phyloP scores from a whole-genome alignment of 495 filamentous ascomycete genomes.

The Neurospora hispaniola region DNA sequence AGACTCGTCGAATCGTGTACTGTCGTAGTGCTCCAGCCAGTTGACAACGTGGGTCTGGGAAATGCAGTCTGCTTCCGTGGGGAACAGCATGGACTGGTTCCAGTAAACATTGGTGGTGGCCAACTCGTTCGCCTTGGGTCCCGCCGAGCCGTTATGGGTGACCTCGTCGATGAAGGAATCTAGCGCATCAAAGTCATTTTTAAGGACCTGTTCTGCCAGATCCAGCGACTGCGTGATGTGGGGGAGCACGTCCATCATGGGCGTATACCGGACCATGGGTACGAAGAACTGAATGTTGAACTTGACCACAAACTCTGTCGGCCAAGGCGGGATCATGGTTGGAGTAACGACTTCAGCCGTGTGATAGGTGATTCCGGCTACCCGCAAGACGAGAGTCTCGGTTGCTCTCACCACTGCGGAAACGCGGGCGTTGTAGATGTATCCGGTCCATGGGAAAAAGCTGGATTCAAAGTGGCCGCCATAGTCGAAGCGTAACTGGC shows the following conservation, averaged over 20 bases:
- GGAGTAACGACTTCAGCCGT: neutral
- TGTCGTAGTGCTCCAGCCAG: neutral
- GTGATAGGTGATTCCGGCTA: slow-evolving; percentile 5
- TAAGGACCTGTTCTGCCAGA: slow-evolving; percentile 2
- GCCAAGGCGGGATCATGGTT: neutral
- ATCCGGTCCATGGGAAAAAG: slow-evolving; percentile 17
- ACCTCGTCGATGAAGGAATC: neutral
- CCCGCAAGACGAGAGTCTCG: slow-evolving; percentile 10
- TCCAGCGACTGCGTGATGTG: slow-evolving; percentile 13
- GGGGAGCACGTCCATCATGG: slow-evolving; percentile 13
- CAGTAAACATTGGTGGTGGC: slow-evolving; percentile 13
- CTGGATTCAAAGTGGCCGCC: slow-evolving; percentile 2
- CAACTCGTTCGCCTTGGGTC: neutral
- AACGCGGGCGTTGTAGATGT: slow-evolving; percentile 19
- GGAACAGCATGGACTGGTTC: slow-evolving; percentile 42
- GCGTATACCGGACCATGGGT: slow-evolving; percentile 9
- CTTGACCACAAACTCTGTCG: neutral
- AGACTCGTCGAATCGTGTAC: slow-evolving; percentile 26
- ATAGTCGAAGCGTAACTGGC: slow-evolving; percentile 23
- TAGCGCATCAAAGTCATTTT: neutral
- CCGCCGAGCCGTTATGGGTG: neutral
- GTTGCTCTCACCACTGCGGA: slow-evolving; percentile 9
- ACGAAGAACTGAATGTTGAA: slow-evolving; percentile 19
- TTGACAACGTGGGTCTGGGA: slow-evolving; percentile 28
- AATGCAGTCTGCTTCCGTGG: slow-evolving; percentile 27